Base-by-base conservation (phyloP, 805 yeast genomes). In the Candida cerambycidarum region DNA sequence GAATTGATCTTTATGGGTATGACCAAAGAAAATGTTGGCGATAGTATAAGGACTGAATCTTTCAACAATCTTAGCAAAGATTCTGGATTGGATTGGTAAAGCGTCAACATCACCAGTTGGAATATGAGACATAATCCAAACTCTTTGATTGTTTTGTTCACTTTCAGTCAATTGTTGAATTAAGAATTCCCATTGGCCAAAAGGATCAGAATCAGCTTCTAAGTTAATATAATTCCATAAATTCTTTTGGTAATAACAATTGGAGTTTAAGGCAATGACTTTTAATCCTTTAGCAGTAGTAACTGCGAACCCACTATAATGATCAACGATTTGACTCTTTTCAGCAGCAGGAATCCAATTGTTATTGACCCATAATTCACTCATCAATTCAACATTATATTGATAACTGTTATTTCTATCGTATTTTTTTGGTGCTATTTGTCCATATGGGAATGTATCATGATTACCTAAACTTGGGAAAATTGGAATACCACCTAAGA, bases 51-150 rank as follows among this genome's bases (percentile, higher is more conserved):
- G 87, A 24, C 84, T 76, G 58, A 82, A 83, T 59, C 89, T 72
- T 53, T 79, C 81, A 17, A 83, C 70, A 30, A 83, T 77, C 47
- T 76, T 76, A 24, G 72, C 65, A 47, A 81, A 77, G 24, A 79
- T 63, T 42, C 75, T 69, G 18, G 85, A 74, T 41, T 78, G 83
- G 30, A 80, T 65, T 10, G 89, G 89, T 36, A 83, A 61, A 13
- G 83, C 74, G 51, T 81, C 85, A 24, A 34, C 37, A 47, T 65
- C 71, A n/a, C 75, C 68, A 17, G 75, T 63, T 34, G 90, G 88
- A 42, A 83, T 78, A 57, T 83, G 89, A 15, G 85, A 79, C 52
- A 81, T 69, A 44, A 83, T 70, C 89, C 89, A 83, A n/a, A 80
- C 89, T 53, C 84, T 67, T 59, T 82, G 80, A 38, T 76, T 78